Evolutionary conservation across 2,329 filamentous ascomycete genomes (phyloP).

Genomic region (Aspergillus viridinutans): DNA sequence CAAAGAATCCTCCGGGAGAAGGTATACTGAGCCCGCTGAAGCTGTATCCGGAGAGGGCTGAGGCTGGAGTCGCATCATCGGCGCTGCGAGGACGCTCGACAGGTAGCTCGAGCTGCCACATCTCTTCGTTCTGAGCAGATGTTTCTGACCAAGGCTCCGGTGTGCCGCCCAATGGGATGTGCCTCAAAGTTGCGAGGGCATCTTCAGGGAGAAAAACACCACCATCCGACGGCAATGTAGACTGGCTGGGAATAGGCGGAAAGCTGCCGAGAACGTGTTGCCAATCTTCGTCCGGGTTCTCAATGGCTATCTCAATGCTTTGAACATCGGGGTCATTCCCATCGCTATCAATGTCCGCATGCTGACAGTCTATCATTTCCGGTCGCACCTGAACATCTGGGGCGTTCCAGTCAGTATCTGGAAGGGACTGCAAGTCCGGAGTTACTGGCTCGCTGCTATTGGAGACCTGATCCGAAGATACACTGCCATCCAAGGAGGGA

Average conservation of each 20-base stretch:
- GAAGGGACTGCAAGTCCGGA: constrained; percentile 61
- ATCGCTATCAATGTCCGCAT: constrained; percentile 19
- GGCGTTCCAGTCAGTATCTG: constrained; percentile 59
- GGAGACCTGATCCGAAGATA: constrained; percentile 83
- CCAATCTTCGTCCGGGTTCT: constrained; percentile 56
- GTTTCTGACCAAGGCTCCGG: constrained; percentile 37
- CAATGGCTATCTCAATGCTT: constrained; percentile 35
- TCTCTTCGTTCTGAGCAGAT: constrained; percentile 54
- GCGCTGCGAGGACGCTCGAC: constrained; percentile 44
- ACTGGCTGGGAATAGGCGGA: constrained; percentile 32
- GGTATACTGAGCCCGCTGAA: constrained; percentile 82
- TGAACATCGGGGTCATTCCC: constrained; percentile 25
- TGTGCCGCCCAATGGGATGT: constrained; percentile 57
- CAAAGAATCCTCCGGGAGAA: constrained; percentile 89
- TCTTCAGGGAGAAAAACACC: constrained; percentile 73
- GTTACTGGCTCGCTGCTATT: constrained; percentile 79
- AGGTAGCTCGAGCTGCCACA: constrained; percentile 57
- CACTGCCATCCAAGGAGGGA: constrained; percentile 83
- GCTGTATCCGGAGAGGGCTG: constrained; percentile 61
- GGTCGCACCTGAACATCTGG: constrained; percentile 31
- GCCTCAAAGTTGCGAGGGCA: constrained; percentile 74
- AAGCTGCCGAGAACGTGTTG: constrained; percentile 41
- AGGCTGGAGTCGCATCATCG: constrained; percentile 46
- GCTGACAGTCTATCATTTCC: constrained; percentile 29
- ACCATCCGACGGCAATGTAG: constrained; percentile 31